phyloP scores from a whole-genome alignment of 2,329 filamentous ascomycete genomes.

The Xylaria sp. region DNA sequence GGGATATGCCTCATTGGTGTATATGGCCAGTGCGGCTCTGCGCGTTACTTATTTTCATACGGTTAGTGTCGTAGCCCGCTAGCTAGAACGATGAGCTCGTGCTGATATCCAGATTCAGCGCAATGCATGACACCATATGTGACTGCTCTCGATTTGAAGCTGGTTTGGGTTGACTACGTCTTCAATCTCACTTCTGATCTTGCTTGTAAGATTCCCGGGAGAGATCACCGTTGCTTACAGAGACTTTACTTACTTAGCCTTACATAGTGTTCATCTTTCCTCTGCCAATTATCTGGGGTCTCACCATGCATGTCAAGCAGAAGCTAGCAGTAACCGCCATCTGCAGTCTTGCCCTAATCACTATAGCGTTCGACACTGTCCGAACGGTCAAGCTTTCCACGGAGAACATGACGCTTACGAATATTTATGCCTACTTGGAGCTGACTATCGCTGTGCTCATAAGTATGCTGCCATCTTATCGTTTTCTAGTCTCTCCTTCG shows the following conservation, averaged over 20 bases:
- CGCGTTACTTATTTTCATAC: conserved; percentile 31
- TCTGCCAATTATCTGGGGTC: conserved; percentile 37
- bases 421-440: conserved; percentile 38
- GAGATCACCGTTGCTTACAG: not conserved
- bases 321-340: conserved; percentile 37
- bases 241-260: conserved; percentile 5
- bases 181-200: conserved; percentile 39
- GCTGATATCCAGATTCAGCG: conserved; percentile 5
- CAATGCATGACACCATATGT: conserved; percentile 35
- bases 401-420: conserved; percentile 28
- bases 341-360: conserved; percentile 36
- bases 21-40: conserved; percentile 39
- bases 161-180: conserved; percentile 37
- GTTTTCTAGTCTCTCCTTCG: conserved; percentile 37
- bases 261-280: conserved; percentile 35
- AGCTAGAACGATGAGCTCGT: not conserved
- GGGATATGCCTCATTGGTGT: conserved; percentile 38
- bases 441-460: conserved; percentile 36
- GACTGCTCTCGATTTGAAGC: conserved; percentile 21
- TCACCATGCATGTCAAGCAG: conserved; percentile 33
- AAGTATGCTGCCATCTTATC: conserved; percentile 41
- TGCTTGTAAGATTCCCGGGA: conserved; percentile 20
- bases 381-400: conserved; percentile 36
- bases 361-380: conserved; percentile 36
- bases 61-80: conserved; percentile 12